Base-by-base conservation (phyloP, 2,329 filamentous ascomycete species). In the Cadophora gregata region DNA sequence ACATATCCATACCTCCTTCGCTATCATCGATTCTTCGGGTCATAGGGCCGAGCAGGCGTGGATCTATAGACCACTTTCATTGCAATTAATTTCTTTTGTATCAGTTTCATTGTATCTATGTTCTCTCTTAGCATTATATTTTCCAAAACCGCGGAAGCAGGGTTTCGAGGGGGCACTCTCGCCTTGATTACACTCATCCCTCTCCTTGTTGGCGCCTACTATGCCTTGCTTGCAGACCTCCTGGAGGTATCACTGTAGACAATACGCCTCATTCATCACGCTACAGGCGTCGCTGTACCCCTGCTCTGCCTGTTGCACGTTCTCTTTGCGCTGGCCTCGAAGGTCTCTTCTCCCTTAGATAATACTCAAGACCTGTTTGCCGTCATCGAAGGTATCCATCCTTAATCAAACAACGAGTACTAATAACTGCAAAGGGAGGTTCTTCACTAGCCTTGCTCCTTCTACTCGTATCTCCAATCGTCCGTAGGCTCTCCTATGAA, bases 181-280 rank as follows among this genome's bases (percentile, higher is more conserved):
- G 50, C 62, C 38, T 5, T 72, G 16, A 63, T 73, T 45, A 73
- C 65, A 47, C 47, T 71, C 21, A 67, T 72, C 31, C 66, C 65
- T 25, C 63, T 75, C 19, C 69, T 75, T 53, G 21, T 61, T n/a
- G 72, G 72, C 10, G 64, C 64, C 19, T 63, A 74, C 59, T 67
- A 73, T 8, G 67, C 62, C 66, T 72, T 74, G 59, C 65, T 74
- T 4, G 72, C 72, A 24, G 70, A 74, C 21, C 25, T 66, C 31
- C 14, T 66, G 10, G 42, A 42, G 19, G 29, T 66, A 50, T 62
- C 59, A 14, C 42, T 66, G 29, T 36, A 60, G 10, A 62, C 5
- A 27, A 58, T 62, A 33, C 59, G 29, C 16, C 25, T 27, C 38
- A 33, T 66, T 16, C 50, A 66, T 33, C 29, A 38, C 38, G 59